These are phyloP conservation scores for Sugiyamaella pinicola DNA, from an alignment of 1,139 yeast species.

Conservation along the genomic window DNA sequence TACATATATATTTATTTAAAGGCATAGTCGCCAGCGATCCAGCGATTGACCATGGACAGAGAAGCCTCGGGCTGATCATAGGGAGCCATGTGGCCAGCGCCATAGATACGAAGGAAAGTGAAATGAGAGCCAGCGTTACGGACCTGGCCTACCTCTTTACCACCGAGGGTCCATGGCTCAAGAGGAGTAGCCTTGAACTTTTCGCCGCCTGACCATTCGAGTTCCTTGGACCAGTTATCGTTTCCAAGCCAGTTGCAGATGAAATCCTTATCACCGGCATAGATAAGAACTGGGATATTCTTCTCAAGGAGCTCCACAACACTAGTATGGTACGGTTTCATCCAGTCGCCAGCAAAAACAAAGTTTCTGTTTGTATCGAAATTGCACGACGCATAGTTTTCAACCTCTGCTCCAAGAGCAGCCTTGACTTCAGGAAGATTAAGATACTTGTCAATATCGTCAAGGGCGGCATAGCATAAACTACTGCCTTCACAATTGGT, in stretches of 20 bases:
- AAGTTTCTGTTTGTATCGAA: constrained; percentile 59
- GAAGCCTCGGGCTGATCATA: constrained; percentile 76
- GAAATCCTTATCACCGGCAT: constrained; percentile 88
- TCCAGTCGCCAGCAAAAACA: constrained; percentile 59
- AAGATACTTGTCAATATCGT: constrained; percentile 58
- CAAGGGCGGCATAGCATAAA: constrained; percentile 61
- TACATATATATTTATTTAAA: constrained; percentile 20
- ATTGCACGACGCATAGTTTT: constrained; percentile 58
- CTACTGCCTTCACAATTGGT: constrained; percentile 55
- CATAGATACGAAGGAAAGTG: constrained; percentile 64
- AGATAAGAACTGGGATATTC: constrained; percentile 73
- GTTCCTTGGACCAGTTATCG: constrained; percentile 70
- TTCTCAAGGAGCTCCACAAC: constrained; percentile 60
- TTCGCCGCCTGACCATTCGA: constrained; percentile 58
- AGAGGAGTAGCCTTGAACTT: constrained; percentile 39
- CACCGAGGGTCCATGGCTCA: constrained; percentile 48
- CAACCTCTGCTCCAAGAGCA: constrained; percentile 62
- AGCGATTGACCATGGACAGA: constrained; percentile 74
- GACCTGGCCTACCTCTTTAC: constrained; percentile 62
- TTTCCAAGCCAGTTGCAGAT: constrained; percentile 92
- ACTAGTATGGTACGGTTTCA: constrained; percentile 64
- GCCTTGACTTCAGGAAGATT: constrained; percentile 60
- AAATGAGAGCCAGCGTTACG: constrained; percentile 55
- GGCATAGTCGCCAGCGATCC: constrained; percentile 54
- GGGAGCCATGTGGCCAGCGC: constrained; percentile 78